These are phyloP conservation scores for Lyophyllum decastes DNA, from an alignment of 768 basidiomycete species.

Conservation along the genomic window DNA sequence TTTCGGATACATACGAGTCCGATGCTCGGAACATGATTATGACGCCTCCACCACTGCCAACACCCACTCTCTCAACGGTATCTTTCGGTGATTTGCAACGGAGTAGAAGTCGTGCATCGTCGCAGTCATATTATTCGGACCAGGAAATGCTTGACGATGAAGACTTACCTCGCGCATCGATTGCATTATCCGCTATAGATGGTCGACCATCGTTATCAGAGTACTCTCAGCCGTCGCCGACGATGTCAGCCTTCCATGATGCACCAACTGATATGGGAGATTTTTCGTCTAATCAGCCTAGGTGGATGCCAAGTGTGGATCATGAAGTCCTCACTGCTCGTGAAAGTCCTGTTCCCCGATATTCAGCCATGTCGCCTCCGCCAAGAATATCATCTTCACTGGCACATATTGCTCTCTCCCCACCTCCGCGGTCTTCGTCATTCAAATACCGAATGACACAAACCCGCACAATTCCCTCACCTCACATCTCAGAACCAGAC, in stretches of 20 bases:
- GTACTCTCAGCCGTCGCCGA: slow-evolving; percentile 73
- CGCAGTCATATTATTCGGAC: slow-evolving; percentile 37
- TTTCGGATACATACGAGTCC: slow-evolving; percentile 45
- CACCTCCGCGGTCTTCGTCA: slow-evolving; percentile 49
- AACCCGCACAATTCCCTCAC: slow-evolving; percentile 20
- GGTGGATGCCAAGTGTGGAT: slow-evolving; percentile 27
- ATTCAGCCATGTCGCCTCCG: slow-evolving; percentile 52
- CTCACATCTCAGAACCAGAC: slow-evolving; percentile 22
- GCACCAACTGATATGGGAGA: slow-evolving; percentile 36
- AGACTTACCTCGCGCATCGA: slow-evolving; percentile 41
- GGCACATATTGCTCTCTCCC: slow-evolving; percentile 54
- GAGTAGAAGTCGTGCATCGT: slow-evolving; percentile 21
- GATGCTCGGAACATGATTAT: slow-evolving; percentile 30
- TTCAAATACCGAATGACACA: slow-evolving; percentile 22
- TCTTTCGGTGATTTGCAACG: slow-evolving; percentile 28
- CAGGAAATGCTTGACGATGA: slow-evolving; percentile 36
- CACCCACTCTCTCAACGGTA: slow-evolving; percentile 20
- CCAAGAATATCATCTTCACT: slow-evolving; percentile 68
- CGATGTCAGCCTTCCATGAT: slow-evolving; percentile 80
- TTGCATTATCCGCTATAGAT: slow-evolving; percentile 49
- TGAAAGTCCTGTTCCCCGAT: slow-evolving; percentile 33
- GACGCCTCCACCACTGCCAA: slow-evolving; percentile 47
- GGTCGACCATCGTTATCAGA: slow-evolving; percentile 63
- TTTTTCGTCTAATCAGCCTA: slow-evolving; percentile 25
- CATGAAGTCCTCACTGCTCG: slow-evolving; percentile 19